A percentile compares a stretch with the other conserved stretches of the same genome.
Conservation (phyloP, 108 stramenopile genomes). For the Parmales sp. region DNA sequence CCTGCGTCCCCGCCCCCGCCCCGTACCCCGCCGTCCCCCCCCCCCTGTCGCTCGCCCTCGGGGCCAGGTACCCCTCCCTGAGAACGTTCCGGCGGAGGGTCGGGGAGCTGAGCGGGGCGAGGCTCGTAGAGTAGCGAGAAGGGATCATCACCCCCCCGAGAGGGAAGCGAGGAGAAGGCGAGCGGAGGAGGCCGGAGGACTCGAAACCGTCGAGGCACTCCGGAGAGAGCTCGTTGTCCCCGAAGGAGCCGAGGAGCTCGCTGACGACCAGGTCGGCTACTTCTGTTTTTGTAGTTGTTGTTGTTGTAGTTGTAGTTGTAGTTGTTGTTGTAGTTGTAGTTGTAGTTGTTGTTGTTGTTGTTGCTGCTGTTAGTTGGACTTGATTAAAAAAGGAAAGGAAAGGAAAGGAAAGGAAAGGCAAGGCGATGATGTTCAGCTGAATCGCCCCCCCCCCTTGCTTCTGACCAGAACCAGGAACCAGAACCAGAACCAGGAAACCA, state of each 20-base stretch:
- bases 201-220: slow-evolving; percentile 94
- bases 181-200: slow-evolving; percentile 55
- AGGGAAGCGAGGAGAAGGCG: slow-evolving; percentile 42
- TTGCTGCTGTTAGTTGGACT: too few species aligned
- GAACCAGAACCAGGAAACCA: too few species aligned
- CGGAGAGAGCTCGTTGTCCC: slow-evolving; percentile 94
- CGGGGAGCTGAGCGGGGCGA: slow-evolving; percentile 81
- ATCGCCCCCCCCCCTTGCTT: too few species aligned
- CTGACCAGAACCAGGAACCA: too few species aligned
- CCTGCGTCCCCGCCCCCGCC: neutral
- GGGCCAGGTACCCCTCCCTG: slow-evolving; percentile 44
- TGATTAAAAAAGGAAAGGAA: too few species aligned
- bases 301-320: too few species aligned
- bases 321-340: too few species aligned
- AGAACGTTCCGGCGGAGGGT: slow-evolving; percentile 72
- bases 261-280: slow-evolving; percentile 88
- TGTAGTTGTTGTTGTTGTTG: too few species aligned
- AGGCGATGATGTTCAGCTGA: too few species aligned
- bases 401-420: too few species aligned
- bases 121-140: slow-evolving; percentile 62
- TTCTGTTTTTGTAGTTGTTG: too few species aligned
- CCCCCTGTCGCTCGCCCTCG: slow-evolving; percentile 24
- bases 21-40: too few species aligned
- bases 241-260: slow-evolving; percentile 92
- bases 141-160: slow-evolving; percentile 37